phyloP scores from a whole-genome alignment of 202 grass and related monocot species.

The Schoenoplectus tabernaemontani region DNA sequence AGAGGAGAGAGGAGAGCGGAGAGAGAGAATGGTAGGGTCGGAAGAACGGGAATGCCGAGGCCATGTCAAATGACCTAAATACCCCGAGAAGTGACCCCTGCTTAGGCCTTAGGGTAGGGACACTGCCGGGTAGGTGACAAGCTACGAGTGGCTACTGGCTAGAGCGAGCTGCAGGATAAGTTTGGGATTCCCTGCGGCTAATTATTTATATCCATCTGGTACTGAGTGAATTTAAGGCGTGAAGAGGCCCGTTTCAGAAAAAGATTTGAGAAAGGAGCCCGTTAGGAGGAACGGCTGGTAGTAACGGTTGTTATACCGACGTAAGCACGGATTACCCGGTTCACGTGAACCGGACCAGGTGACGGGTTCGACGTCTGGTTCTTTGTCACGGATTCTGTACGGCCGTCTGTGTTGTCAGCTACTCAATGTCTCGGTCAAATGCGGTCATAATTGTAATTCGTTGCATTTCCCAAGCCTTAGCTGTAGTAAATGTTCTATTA shows the following conservation, averaged over 20 bases:
- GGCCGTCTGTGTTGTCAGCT: background rate
- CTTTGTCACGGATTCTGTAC: background rate
- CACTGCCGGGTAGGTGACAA: background rate
- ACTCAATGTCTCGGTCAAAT: background rate
- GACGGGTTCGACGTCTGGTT: background rate
- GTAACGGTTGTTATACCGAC: conserved; percentile 12
- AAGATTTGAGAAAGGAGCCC: background rate
- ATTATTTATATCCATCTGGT: fast-evolving
- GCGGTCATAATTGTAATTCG: background rate
- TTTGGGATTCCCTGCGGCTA: background rate
- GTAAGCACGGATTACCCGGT: background rate
- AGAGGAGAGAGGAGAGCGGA: conserved; percentile 7
- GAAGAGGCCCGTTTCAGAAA: background rate
- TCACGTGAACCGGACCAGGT: background rate
- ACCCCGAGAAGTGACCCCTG: background rate
- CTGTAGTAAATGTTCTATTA: too few species aligned
- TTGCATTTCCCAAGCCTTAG: background rate
- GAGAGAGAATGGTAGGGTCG: conserved; percentile 6
- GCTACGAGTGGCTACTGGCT: background rate
- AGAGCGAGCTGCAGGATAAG: background rate
- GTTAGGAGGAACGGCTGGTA: background rate
- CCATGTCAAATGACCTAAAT: background rate
- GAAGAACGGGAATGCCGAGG: conserved; percentile 21
- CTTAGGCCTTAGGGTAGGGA: background rate
- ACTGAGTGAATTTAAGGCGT: background rate